Percentiles rank a stretch among this genome's conserved stretches.
phyloP scores from a whole-genome alignment of 1,284 basidiomycete genomes.

The Cutaneotrichosporon spelunceum region DNA sequence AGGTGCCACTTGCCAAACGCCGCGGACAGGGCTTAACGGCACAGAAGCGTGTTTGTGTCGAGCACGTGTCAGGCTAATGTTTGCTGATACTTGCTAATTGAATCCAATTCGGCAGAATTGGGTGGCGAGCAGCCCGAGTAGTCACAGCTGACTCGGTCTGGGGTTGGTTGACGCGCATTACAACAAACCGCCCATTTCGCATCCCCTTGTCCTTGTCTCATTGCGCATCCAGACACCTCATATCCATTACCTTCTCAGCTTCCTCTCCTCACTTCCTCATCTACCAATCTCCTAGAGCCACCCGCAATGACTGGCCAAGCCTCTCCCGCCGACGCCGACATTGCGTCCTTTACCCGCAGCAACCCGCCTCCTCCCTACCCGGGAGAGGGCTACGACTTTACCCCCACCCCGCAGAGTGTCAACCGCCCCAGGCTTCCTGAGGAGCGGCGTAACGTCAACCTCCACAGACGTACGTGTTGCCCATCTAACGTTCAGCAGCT shows the following conservation, averaged over 20 bases:
- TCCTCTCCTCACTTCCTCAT: too few relatives aligned
- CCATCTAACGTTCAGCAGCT: background rate
- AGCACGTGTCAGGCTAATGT: background rate
- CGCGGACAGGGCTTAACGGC: background rate
- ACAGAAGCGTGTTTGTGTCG: background rate
- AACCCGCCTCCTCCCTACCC: slow-evolving; percentile 45
- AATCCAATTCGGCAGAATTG: background rate
- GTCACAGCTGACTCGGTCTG: background rate
- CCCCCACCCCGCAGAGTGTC: slow-evolving; percentile 36
- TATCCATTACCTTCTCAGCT: too few relatives aligned
- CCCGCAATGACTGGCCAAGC: slow-evolving; percentile 14
- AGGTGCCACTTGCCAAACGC: slow-evolving; percentile 13
- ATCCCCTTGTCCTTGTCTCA: background rate
- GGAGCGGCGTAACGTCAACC: slow-evolving; percentile 38
- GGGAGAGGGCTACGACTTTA: slow-evolving; percentile 31
- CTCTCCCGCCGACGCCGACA: slow-evolving; percentile 24
- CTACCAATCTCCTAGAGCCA: too few relatives aligned
- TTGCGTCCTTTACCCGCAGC: slow-evolving; percentile 27
- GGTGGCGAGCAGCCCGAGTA: background rate
- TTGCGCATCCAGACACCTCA: too few relatives aligned
- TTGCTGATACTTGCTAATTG: too few relatives aligned
- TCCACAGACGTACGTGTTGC: slow-evolving; percentile 31
- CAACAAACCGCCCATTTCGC: background rate
- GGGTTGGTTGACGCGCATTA: background rate
- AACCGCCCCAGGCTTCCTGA: slow-evolving; percentile 47